phyloP scores from a whole-genome alignment of 805 yeast genomes.

The Ogataea kodamae region DNA sequence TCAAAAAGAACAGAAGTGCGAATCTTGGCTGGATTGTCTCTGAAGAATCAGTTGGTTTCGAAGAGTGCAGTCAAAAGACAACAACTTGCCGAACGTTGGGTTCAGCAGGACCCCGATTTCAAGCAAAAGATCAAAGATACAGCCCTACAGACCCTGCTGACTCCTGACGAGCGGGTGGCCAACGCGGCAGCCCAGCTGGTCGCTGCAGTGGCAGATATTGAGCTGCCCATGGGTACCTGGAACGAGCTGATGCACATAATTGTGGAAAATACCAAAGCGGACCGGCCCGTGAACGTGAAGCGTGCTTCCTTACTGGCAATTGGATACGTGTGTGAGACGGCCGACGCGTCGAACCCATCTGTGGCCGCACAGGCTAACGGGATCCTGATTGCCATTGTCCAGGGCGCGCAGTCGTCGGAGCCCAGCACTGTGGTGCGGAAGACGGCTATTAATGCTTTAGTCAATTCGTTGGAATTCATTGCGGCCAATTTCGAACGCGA shows the following conservation, averaged over 20 bases:
- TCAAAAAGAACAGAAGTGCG: conserved; percentile 72
- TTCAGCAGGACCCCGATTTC: conserved; percentile 48
- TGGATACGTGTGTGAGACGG: conserved; percentile 94
- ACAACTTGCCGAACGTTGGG: conserved; percentile 73
- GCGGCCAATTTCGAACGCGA: conserved; percentile 84
- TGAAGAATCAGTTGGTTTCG: conserved; percentile 84
- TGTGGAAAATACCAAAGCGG: conserved; percentile 80
- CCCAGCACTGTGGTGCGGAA: conserved; percentile 71
- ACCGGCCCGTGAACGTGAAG: conserved; percentile 74
- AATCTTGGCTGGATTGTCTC: conserved; percentile 83
- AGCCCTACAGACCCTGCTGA: conserved; percentile 59
- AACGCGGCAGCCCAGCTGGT: conserved; percentile 88
- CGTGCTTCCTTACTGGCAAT: conserved; percentile 83
- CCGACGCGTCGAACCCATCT: conserved; percentile 76
- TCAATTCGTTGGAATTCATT: conserved; percentile 86
- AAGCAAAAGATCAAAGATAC: conserved; percentile 64
- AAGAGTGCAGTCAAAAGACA: conserved; percentile 62
- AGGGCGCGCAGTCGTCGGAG: conserved; percentile 88
- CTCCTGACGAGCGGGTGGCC: conserved; percentile 74
- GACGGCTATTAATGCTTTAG: conserved; percentile 89
- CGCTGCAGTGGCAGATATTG: conserved; percentile 96
- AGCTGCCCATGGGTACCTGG: conserved; percentile 87
- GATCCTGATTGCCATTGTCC: conserved; percentile 90
- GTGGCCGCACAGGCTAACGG: conserved; percentile 86
- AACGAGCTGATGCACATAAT: conserved; percentile 77